phyloP scores from a whole-genome alignment of 2,329 filamentous ascomycete genomes.

The Lachnellula subtilissima region DNA sequence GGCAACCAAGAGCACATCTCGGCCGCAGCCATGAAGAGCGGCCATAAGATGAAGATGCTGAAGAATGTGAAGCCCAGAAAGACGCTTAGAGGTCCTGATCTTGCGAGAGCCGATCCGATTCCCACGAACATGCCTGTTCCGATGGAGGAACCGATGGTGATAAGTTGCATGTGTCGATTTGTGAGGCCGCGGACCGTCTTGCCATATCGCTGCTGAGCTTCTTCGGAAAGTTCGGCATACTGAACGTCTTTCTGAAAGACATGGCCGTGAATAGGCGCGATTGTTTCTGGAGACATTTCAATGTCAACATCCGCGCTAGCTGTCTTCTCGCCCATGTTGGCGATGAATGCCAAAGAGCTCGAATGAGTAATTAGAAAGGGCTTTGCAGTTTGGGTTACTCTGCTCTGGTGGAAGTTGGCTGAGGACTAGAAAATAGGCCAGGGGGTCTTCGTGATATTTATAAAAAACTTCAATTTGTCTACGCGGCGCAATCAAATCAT shows the following conservation, averaged over 20 bases:
- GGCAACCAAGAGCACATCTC: constrained; percentile 45
- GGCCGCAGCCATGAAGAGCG: constrained; percentile 37
- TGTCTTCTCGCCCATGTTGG: background rate
- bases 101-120: constrained; percentile 45
- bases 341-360: too few species aligned
- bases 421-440: too few species aligned
- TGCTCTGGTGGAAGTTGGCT: too few species aligned
- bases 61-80: constrained; percentile 37
- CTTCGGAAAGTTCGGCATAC: constrained; percentile 5
- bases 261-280: background rate
- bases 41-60: constrained; percentile 33
- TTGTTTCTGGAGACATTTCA: background rate
- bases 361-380: too few species aligned
- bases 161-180: constrained; percentile 17
- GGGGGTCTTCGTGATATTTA: too few species aligned
- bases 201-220: background rate
- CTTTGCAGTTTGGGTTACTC: too few species aligned
- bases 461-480: too few species aligned
- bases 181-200: constrained; percentile 24
- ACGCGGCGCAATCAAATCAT: too few species aligned
- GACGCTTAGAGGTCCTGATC: constrained; percentile 45
- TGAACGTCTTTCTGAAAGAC: background rate
- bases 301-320: background rate
- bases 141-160: constrained; percentile 35
- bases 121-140: constrained; percentile 40